Conservation (phyloP, 2,329 filamentous ascomycete genomes). For the Fusarium chuoi region DNA sequence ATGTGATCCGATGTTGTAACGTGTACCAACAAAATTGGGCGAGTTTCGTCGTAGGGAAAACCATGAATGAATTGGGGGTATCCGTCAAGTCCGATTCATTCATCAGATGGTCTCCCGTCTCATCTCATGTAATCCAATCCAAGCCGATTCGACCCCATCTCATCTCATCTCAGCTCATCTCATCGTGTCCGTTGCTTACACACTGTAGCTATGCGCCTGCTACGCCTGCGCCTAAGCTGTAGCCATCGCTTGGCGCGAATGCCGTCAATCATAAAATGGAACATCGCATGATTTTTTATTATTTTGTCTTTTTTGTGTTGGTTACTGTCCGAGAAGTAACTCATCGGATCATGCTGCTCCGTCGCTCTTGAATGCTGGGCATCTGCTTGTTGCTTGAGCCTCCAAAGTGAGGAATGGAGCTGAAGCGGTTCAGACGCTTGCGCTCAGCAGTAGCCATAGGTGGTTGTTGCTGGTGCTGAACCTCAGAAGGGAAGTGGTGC, state of each 20-base stretch:
- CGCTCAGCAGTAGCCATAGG: conserved; percentile 46
- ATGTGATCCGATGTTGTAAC: conserved; percentile 17
- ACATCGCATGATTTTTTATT: conserved; percentile 23
- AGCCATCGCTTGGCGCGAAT: conserved; percentile 33
- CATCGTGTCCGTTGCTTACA: conserved; percentile 36
- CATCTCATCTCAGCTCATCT: conserved; percentile 35
- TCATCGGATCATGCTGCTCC: conserved; percentile 54
- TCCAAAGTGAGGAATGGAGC: conserved; percentile 66
- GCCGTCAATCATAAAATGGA: conserved; percentile 41
- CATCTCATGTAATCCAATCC: conserved; percentile 32
- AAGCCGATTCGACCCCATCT: conserved; percentile 33
- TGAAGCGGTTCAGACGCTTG: conserved; percentile 65
- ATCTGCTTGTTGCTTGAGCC: conserved; percentile 50
- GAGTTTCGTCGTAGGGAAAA: conserved; percentile 28
- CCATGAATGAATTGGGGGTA: conserved; percentile 33
- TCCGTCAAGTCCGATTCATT: conserved; percentile 38
- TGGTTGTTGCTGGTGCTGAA: conserved; percentile 30
- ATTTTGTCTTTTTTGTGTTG: conserved; percentile 25
- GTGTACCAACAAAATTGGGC: conserved; percentile 16
- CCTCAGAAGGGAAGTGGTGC: conserved; percentile 32
- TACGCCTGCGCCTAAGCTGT: conserved; percentile 34
- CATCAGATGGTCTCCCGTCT: conserved; percentile 28
- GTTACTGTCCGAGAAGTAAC: conserved; percentile 8
- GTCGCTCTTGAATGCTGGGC: conserved; percentile 53
- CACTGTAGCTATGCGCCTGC: conserved; percentile 21